Evolutionary conservation across 2,329 filamentous ascomycete genomes (phyloP).

Genomic region (Alternaria tenuissima): DNA sequence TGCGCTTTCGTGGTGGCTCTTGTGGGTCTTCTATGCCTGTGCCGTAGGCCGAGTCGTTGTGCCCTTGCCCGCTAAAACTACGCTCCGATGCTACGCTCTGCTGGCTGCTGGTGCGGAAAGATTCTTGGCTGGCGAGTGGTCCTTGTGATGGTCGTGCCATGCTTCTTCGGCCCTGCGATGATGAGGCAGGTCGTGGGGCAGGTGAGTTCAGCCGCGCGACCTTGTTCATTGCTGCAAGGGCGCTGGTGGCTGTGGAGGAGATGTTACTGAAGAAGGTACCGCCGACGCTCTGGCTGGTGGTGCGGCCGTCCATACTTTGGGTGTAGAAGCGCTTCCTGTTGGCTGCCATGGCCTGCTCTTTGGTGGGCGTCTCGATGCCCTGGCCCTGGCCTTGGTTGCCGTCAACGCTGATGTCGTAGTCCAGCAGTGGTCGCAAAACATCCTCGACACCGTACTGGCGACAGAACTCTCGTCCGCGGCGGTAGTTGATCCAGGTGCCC

Average conservation of each 20-base stretch:
- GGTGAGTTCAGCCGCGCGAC: constrained; percentile 88
- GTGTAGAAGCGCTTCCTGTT: constrained; percentile 90
- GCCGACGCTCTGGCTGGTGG: constrained; percentile 68
- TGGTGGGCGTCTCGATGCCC: constrained; percentile 92
- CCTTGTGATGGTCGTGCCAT: constrained; percentile 77
- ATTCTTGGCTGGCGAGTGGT: constrained; percentile 68
- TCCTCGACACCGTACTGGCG: constrained; percentile 80
- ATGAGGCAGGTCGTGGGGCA: constrained; percentile 67
- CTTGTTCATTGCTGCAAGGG: constrained; percentile 96
- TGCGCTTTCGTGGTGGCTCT: constrained; percentile 84
- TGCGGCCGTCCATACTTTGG: constrained; percentile 71
- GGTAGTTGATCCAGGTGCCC: constrained; percentile 97
- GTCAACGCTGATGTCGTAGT: constrained; percentile 81
- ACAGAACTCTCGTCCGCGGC: constrained; percentile 90
- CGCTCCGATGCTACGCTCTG: constrained; percentile 80
- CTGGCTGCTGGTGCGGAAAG: constrained; percentile 76
- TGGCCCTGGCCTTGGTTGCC: constrained; percentile 73
- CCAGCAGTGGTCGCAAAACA: constrained; percentile 74
- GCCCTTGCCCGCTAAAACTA: constrained; percentile 65
- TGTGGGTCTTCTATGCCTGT: constrained; percentile 64
- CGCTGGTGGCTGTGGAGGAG: constrained; percentile 88
- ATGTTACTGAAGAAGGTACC: constrained; percentile 98
- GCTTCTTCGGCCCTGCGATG: constrained; percentile 71
- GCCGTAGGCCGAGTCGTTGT: constrained; percentile 72
- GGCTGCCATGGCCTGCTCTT: constrained; percentile 98